Evolutionary conservation across 2,329 filamentous ascomycete genomes (phyloP).

Genomic region (Fusarium bulbicola): DNA sequence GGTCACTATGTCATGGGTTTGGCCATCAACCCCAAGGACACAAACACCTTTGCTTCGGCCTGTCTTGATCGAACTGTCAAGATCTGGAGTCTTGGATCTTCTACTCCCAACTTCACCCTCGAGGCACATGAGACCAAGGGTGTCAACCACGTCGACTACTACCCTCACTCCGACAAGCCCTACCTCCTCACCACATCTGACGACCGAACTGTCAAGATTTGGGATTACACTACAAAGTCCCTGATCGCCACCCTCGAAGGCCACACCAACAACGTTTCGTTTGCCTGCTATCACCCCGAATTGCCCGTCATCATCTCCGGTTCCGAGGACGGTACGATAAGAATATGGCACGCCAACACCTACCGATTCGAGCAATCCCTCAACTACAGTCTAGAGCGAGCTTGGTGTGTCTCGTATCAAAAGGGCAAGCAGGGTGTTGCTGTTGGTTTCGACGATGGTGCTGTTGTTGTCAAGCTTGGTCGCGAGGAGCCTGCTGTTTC

Average conservation of each 20-base stretch:
- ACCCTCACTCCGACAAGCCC: constrained; percentile 76
- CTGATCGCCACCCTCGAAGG: constrained; percentile 96
- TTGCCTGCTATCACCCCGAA: constrained; percentile 97
- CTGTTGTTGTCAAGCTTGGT: constrained; percentile 97
- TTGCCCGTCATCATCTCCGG: constrained; percentile 97
- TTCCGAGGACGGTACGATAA: constrained; percentile 95
- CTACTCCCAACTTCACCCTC: constrained; percentile 94
- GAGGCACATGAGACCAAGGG: constrained; percentile 98
- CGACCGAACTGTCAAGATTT: constrained; percentile 95
- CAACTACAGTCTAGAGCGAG: constrained; percentile 94
- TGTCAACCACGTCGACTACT: constrained; percentile 97
- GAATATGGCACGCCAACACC: constrained; percentile 98
- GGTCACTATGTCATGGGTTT: constrained; percentile 97
- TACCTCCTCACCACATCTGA: constrained; percentile 97
- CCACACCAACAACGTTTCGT: constrained; percentile 97
- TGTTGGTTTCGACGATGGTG: constrained; percentile 96
- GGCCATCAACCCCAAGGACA: constrained; percentile 97
- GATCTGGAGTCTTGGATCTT: constrained; percentile 95
- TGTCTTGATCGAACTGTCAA: constrained; percentile 97
- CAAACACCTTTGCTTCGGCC: constrained; percentile 89
- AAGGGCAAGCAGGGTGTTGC: constrained; percentile 93
- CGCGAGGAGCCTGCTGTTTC: constrained; percentile 96
- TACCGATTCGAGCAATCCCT: constrained; percentile 95
- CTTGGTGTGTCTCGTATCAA: constrained; percentile 98
- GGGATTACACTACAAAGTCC: constrained; percentile 99